A percentile compares a stretch with the other conserved stretches of the same genome.
These are phyloP conservation scores for Torulaspora globosa DNA, from an alignment of 1,139 yeast genomes.

Conservation along the genomic window DNA sequence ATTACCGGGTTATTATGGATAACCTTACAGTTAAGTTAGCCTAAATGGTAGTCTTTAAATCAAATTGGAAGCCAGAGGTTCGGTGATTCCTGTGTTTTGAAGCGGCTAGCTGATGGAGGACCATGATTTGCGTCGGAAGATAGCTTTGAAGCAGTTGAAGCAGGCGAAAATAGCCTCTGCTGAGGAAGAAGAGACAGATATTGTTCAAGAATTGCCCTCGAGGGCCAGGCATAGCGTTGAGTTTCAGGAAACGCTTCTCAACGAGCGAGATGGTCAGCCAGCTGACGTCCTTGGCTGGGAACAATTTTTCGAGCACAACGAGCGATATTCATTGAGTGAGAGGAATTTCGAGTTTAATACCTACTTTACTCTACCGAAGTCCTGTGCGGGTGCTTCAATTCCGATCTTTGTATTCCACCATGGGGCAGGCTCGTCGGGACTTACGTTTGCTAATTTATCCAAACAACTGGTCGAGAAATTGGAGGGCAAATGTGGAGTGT, in stretches of 20 bases:
- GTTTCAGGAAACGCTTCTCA: background rate
- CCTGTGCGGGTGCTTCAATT: constrained; percentile 33
- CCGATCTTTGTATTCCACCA: constrained; percentile 77
- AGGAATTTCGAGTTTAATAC: constrained; percentile 47
- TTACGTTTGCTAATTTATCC: constrained; percentile 64
- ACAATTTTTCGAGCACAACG: constrained; percentile 41
- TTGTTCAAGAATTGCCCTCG: constrained; percentile 12
- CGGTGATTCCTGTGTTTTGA: background rate
- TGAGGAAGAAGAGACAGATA: constrained; percentile 6
- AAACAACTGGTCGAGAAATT: constrained; percentile 35
- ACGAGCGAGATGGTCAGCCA: background rate
- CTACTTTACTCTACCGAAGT: constrained; percentile 54
- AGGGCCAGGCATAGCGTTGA: background rate
- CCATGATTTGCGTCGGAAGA: constrained; percentile 18
- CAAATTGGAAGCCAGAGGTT: background rate
- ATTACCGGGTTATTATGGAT: background rate
- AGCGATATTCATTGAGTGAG: constrained; percentile 26
- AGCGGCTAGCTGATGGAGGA: constrained; percentile 7
- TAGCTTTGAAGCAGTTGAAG: constrained; percentile 20
- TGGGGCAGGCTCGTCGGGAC: constrained; percentile 90
- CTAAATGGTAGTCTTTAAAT: background rate
- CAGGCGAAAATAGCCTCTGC: constrained; percentile 9
- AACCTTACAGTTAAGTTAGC: background rate
- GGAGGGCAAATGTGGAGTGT: constrained; percentile 46
- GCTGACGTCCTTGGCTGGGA: constrained; percentile 38